Base-by-base conservation (phyloP, 2,329 filamentous ascomycete species). In the Passalora sequoiae region DNA sequence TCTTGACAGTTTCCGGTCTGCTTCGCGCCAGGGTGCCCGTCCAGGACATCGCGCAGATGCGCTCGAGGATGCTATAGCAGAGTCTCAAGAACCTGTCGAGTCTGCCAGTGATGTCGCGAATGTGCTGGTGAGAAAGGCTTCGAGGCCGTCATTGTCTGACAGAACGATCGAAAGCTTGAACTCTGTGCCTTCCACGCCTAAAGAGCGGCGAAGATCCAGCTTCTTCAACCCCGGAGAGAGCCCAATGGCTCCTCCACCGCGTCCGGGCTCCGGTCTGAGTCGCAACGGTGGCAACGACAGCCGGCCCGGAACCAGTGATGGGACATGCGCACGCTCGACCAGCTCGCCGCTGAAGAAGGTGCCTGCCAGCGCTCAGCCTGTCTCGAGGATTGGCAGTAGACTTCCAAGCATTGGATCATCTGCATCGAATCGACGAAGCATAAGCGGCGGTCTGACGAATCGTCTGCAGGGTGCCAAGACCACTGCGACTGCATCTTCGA, bases 141-240 rank as follows among this genome's bases (percentile, higher is more conserved):
- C 62, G 5, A 60, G 71, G 9, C 69, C 69, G 10, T 89, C 86
- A 0, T 71, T 96, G 3, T 81, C 84, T 0, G 89, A 96, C 56
- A 75, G 91, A 45, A 94, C 89, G 0, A 82, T 94, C 30, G 87
- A 94, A 62, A 94, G 87, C 0, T 69, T 96, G 4, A 77, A 88
- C 3, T 78, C 81, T 35, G 70, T 95, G 21, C 86, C 89, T 0
- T 80, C 86, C 0, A 92, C 89, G 1, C 89, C 89, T 0, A 65
- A 84, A 33, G 78, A 74, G 40, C 78, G 79, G 46, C 78, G 81
- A 41, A 71, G 76, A 6, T 87, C 86, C 0, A 80, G 78, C 43
- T 89, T 94, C 63, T 92, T 86, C 60, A 81, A 80, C 37, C 66
- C 72, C 2, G 73, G 47, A 7, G 56, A 81, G n/a, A 76, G 76